Percentiles rank a stretch among this genome's conserved stretches.
phyloP scores from a whole-genome alignment of 352 stramenopile genomes.

The Phytophthora kernoviae region DNA sequence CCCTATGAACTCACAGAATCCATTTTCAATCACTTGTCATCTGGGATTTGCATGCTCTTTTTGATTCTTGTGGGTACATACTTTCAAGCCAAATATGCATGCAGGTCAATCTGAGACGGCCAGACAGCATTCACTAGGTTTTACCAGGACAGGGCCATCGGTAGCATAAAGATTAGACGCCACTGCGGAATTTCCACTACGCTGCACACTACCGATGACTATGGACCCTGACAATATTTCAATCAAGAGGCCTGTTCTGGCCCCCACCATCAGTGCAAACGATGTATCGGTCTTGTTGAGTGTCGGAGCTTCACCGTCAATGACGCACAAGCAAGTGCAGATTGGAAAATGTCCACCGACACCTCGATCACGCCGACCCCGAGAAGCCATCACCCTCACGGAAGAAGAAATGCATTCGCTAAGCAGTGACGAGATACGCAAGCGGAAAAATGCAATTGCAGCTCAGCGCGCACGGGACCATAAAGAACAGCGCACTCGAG shows the following conservation, averaged over 20 bases:
- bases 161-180: not conserved
- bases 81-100: no score
- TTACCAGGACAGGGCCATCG: not conserved
- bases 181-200: constrained; percentile 24
- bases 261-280: constrained; percentile 23
- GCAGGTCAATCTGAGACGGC: not conserved
- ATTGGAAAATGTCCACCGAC: constrained; percentile 31
- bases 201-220: constrained; percentile 14
- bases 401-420: constrained; percentile 44
- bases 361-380: constrained; percentile 36
- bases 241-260: constrained; percentile 17
- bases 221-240: constrained; percentile 7
- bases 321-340: constrained; percentile 15
- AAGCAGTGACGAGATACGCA: constrained; percentile 58
- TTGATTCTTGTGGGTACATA: not conserved
- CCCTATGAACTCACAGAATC: no score
- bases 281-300: constrained; percentile 32
- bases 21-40: not conserved
- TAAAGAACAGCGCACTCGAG: constrained; percentile 58
- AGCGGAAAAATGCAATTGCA: constrained; percentile 73
- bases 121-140: not conserved
- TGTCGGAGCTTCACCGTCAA: constrained; percentile 13
- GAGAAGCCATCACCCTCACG: constrained; percentile 52
- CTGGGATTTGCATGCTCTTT: not conserved
- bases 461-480: constrained; percentile 62